Percentiles rank a stretch among this genome's conserved stretches.
Evolutionary conservation across 805 yeast genomes (phyloP).

Genomic region (Saccharomyces kudriavzevii): DNA sequence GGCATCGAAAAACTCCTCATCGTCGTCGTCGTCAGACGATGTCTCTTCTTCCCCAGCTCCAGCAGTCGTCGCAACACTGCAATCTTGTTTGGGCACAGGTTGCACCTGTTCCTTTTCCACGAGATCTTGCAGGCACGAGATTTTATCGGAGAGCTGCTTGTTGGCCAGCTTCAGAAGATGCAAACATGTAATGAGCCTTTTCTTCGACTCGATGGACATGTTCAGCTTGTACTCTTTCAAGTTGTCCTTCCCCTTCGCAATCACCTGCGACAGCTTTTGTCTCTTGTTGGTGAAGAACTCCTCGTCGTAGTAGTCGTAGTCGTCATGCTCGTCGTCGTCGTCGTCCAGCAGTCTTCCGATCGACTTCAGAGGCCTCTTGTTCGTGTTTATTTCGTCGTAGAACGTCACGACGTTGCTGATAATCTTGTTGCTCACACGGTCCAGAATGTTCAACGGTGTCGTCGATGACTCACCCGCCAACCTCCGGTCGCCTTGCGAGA

Average conservation of each 20-base stretch:
- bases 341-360: conserved; percentile 32
- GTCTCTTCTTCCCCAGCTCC: background rate
- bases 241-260: conserved; percentile 31
- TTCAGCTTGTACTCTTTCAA: conserved; percentile 31
- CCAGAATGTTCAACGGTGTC: conserved; percentile 7
- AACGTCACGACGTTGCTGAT: conserved; percentile 44
- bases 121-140: conserved; percentile 50
- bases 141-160: conserved; percentile 60
- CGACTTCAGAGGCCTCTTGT: conserved; percentile 35
- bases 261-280: conserved; percentile 32
- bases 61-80: background rate
- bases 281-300: conserved; percentile 14
- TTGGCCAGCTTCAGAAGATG: conserved; percentile 77
- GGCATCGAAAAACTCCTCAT: conserved; percentile 31
- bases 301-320: conserved; percentile 5
- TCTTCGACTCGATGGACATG: conserved; percentile 62
- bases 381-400: conserved; percentile 32
- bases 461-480: conserved; percentile 21
- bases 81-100: conserved; percentile 3
- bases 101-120: conserved; percentile 40
- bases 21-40: conserved; percentile 15
- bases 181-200: conserved; percentile 67
- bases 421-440: conserved; percentile 15
- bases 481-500: background rate
- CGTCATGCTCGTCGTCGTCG: conserved; percentile 14